Evolutionary conservation across 2,329 filamentous ascomycete genomes (phyloP).

Genomic region (Fulvia fulva): DNA sequence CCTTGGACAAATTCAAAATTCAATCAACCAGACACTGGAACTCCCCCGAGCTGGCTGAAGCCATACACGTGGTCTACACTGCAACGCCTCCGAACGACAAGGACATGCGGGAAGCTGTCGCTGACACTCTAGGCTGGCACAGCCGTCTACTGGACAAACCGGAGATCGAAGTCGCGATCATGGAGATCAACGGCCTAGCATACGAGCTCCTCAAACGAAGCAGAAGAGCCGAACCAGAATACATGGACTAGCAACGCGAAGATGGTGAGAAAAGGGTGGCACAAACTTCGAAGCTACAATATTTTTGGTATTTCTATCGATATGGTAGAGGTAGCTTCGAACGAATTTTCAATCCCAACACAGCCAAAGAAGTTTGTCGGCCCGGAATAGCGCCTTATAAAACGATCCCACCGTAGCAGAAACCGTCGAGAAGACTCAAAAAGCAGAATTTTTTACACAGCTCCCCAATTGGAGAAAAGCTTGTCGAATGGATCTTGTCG

Average conservation of each 20-base stretch:
- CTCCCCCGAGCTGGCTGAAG: constrained; percentile 28
- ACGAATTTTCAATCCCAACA: neutral
- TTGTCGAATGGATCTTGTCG: neutral
- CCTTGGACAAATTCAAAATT: constrained; percentile 27
- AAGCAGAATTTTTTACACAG: neutral
- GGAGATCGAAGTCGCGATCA: constrained; percentile 27
- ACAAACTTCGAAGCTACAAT: neutral
- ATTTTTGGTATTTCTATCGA: neutral
- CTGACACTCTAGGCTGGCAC: constrained; percentile 25
- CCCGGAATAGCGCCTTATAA: neutral
- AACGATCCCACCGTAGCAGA: neutral
- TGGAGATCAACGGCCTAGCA: constrained; percentile 29
- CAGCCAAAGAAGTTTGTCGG: neutral
- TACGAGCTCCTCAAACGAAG: constrained; percentile 28
- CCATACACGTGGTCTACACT: constrained; percentile 28
- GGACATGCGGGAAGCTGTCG: constrained; percentile 31
- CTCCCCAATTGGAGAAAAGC: neutral
- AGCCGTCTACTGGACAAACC: constrained; percentile 24
- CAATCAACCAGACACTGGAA: constrained; percentile 25
- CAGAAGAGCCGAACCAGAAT: constrained; percentile 20
- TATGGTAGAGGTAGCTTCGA: neutral
- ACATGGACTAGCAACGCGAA: constrained; percentile 9
- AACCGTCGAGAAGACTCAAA: neutral
- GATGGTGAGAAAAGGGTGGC: neutral
- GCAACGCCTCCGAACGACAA: constrained; percentile 28